phyloP scores from a whole-genome alignment of 176 grass and related monocot species.

The Musa schizocarpa region DNA sequence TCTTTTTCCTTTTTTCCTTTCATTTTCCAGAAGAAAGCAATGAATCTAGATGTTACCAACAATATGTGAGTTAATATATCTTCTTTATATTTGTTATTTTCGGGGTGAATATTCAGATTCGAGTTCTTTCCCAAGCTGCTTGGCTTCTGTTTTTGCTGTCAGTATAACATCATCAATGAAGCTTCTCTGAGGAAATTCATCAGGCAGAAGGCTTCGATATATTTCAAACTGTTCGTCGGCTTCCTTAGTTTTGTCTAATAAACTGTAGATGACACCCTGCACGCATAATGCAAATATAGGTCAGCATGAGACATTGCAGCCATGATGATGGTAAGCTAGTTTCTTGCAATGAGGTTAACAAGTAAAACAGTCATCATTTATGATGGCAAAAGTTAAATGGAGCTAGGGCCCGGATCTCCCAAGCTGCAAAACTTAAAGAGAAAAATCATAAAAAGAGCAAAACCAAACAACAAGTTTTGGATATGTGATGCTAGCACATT shows the following conservation, averaged over 20 bases:
- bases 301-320: neutral
- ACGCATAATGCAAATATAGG: conserved; percentile 11
- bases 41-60: no score
- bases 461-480: neutral
- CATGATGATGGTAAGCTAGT: neutral
- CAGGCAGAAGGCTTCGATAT: conserved; percentile 70
- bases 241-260: conserved; percentile 65
- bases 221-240: conserved; percentile 55
- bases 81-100: conserved; percentile 27
- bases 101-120: conserved; percentile 31
- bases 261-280: conserved; percentile 72
- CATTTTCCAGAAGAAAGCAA: no score
- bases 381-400: no score
- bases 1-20: no score
- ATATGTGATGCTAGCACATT: no score
- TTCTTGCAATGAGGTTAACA: neutral
- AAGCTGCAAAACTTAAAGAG: no score
- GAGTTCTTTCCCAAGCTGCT: conserved; percentile 40
- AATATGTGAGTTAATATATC: neutral
- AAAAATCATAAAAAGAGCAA: neutral
- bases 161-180: conserved; percentile 73
- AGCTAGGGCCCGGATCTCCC: no score
- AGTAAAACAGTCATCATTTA: neutral
- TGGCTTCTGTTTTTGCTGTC: conserved; percentile 46
- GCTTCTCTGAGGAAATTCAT: conserved; percentile 79